Evolutionary conservation across 805 yeast genomes (phyloP).

Genomic region (Candida oleophila): DNA sequence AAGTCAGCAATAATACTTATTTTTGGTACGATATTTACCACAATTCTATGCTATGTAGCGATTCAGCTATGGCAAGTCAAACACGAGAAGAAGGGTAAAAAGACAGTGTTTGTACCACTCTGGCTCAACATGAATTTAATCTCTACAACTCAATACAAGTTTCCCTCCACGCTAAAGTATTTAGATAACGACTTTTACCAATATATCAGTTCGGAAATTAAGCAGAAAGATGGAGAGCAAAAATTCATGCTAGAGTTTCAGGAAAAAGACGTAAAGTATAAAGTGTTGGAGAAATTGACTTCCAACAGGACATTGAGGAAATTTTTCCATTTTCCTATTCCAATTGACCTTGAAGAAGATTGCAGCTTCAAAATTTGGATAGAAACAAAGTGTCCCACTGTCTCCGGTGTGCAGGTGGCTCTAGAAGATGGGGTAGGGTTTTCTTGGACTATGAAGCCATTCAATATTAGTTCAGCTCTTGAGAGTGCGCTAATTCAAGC

Average conservation of each 20-base stretch:
- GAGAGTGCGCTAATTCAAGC: slow-evolving; percentile 19
- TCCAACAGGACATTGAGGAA: slow-evolving; percentile 20
- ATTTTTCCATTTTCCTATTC: slow-evolving; percentile 29
- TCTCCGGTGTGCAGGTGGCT: slow-evolving; percentile 28
- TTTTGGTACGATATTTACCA: not conserved
- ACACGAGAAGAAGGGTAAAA: not conserved
- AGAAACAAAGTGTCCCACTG: slow-evolving; percentile 25
- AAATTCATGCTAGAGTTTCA: slow-evolving; percentile 14
- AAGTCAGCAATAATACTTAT: not conserved
- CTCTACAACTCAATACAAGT: slow-evolving; percentile 17
- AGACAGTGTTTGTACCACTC: slow-evolving; percentile 19
- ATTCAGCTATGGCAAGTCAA: slow-evolving; percentile 1
- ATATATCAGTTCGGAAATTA: slow-evolving; percentile 14
- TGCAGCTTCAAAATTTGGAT: slow-evolving; percentile 27
- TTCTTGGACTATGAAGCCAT: slow-evolving; percentile 28
- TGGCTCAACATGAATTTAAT: slow-evolving; percentile 31
- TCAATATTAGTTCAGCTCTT: slow-evolving; percentile 17
- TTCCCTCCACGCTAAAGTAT: slow-evolving; percentile 26
- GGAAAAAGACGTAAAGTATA: slow-evolving; percentile 23
- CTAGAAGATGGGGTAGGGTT: slow-evolving; percentile 6
- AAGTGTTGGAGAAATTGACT: slow-evolving; percentile 25
- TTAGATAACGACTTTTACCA: slow-evolving; percentile 20
- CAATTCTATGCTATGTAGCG: slow-evolving; percentile 1
- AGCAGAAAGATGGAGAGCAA: not conserved
- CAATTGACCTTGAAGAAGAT: slow-evolving; percentile 2